Evolutionary conservation across 2,329 filamentous ascomycete genomes (phyloP).

Genomic region (Colletotrichum sansevieriae): DNA sequence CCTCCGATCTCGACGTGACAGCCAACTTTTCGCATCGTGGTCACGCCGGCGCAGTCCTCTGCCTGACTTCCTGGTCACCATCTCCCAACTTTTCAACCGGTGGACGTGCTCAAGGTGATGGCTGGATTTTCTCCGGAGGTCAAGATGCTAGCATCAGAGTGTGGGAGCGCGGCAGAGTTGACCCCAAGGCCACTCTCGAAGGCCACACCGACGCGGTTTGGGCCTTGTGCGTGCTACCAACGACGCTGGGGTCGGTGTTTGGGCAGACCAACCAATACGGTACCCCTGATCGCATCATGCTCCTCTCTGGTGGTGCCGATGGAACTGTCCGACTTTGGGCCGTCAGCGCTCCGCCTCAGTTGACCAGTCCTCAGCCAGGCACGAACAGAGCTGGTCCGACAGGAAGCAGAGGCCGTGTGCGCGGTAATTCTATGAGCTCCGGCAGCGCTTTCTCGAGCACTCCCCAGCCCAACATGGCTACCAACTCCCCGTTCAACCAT

Average conservation of each 20-base stretch:
- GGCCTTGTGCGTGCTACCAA: slow-evolving; percentile 92
- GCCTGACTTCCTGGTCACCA: slow-evolving; percentile 86
- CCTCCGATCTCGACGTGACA: slow-evolving; percentile 88
- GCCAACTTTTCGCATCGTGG: slow-evolving; percentile 97
- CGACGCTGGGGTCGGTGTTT: slow-evolving; percentile 84
- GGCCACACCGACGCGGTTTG: slow-evolving; percentile 97
- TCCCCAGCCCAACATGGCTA: slow-evolving; percentile 89
- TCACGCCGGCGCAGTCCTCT: slow-evolving; percentile 90
- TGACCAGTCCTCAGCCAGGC: slow-evolving; percentile 83
- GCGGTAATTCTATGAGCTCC: slow-evolving; percentile 93
- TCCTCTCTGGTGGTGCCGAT: slow-evolving; percentile 93
- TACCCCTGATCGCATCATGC: slow-evolving; percentile 84
- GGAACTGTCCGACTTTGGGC: slow-evolving; percentile 95
- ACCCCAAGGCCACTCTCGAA: slow-evolving; percentile 93
- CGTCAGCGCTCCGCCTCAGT: slow-evolving; percentile 88
- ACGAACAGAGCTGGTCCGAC: slow-evolving; percentile 67
- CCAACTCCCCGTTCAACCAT: slow-evolving; percentile 87
- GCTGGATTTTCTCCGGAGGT: slow-evolving; percentile 98
- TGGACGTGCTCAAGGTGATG: slow-evolving; percentile 88
- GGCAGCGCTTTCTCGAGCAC: slow-evolving; percentile 92
- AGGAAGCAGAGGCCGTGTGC: slow-evolving; percentile 77
- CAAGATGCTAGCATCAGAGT: slow-evolving; percentile 94
- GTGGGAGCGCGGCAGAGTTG: slow-evolving; percentile 94
- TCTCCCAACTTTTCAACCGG: slow-evolving; percentile 91
- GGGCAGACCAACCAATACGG: slow-evolving; percentile 82